A percentile compares a stretch with the other conserved stretches of the same genome.
phyloP scores from a whole-genome alignment of 176 grass and related monocot species.

The Carex littledalei region DNA sequence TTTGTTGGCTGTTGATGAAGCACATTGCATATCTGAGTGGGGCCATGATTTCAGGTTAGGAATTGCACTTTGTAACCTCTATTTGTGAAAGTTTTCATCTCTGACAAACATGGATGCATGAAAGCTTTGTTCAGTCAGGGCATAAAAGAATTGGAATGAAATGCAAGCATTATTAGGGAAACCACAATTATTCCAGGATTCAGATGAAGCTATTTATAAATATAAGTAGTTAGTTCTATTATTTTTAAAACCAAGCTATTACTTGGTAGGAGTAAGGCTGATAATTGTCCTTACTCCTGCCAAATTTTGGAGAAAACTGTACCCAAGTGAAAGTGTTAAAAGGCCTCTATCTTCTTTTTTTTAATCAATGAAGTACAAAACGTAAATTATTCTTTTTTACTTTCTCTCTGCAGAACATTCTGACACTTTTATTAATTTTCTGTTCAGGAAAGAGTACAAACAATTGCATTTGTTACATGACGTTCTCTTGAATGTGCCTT shows the following conservation, averaged over 20 bases:
- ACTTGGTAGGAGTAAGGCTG: not conserved
- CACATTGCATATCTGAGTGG: slow-evolving; percentile 98
- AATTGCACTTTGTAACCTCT: not conserved
- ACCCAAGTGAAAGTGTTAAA: not conserved
- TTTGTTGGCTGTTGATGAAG: slow-evolving; percentile 87
- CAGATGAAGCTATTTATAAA: not conserved
- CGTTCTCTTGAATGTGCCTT: slow-evolving; percentile 66
- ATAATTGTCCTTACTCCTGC: not conserved
- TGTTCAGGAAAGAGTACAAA: slow-evolving; percentile 75
- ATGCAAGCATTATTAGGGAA: not conserved
- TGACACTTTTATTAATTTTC: slow-evolving; percentile 15
- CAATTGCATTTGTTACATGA: slow-evolving; percentile 62
- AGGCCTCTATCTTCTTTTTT: not conserved
- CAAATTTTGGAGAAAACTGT: not conserved
- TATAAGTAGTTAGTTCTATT: not conserved
- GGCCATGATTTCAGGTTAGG: slow-evolving; percentile 97
- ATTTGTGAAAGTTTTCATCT: not conserved
- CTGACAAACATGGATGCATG: not conserved
- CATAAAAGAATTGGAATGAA: not conserved
- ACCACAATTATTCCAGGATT: not conserved
- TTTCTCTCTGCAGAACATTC: not conserved
- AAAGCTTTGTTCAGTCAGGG: not conserved
- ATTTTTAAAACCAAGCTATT: not conserved
- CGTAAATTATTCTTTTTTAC: not conserved
- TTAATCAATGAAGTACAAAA: not conserved